Evolutionary conservation across 148 eudicot genomes (phyloP).

Genomic region (Chenopodium quinoa): DNA sequence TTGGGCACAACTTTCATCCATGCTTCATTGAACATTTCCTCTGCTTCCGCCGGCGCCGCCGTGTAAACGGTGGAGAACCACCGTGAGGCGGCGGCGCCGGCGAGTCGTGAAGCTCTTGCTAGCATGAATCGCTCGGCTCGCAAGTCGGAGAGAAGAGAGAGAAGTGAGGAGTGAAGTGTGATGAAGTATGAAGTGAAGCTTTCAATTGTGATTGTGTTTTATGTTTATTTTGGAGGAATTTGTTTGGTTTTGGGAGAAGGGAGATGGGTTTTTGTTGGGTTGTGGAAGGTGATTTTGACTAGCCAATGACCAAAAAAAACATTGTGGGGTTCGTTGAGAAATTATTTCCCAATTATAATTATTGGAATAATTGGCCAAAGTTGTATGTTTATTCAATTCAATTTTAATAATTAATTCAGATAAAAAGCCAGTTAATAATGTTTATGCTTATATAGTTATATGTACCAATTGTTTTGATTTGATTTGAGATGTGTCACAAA

Average conservation of each 20-base stretch:
- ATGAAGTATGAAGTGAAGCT: background rate
- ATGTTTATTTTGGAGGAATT: background rate
- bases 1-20: slow-evolving; percentile 57
- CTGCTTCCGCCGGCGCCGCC: slow-evolving; percentile 24
- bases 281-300: slow-evolving; percentile 14
- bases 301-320: background rate
- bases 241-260: slow-evolving; percentile 7
- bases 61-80: slow-evolving; percentile 38
- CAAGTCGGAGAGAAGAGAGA: slow-evolving; percentile 31
- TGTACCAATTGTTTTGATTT: too few species aligned
- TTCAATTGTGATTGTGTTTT: too few species aligned
- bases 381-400: too few species aligned
- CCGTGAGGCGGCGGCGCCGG: slow-evolving; percentile 33
- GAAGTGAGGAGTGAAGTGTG: background rate
- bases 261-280: slow-evolving; percentile 2
- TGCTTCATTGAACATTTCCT: slow-evolving; percentile 34
- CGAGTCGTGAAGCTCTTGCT: slow-evolving; percentile 28
- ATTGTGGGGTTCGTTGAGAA: background rate
- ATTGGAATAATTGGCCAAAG: too few species aligned
- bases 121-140: slow-evolving; percentile 58
- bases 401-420: too few species aligned
- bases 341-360: too few species aligned
- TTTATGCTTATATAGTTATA: too few species aligned
- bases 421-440: too few species aligned
- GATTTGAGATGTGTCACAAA: too few species aligned